Evolutionary conservation across 768 basidiomycete genomes (phyloP), one percentile per base, ranked within the genome.

Genomic region (Russula griseocarnosa): DNA sequence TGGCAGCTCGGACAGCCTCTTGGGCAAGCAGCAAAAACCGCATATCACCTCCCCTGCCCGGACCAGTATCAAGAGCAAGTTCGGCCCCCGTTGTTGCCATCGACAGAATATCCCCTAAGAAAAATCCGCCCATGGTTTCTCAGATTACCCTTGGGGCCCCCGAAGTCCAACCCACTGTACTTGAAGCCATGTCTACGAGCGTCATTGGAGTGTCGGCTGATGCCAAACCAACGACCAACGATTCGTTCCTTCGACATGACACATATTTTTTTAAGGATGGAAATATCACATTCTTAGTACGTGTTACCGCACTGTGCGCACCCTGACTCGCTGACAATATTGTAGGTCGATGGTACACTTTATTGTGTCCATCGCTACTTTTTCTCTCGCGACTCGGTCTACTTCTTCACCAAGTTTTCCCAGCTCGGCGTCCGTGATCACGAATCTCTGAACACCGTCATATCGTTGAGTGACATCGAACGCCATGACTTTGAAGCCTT

Each of bases 341-440:
- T 6, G n/a, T n/a, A 69, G 62, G 55, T 69, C 7, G 66, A 60
- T 13, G 66, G 32, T 2, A 63, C 34, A 5, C 55, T 67, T 6
- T 68, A 63, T 14, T 57, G 59, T 26, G 59, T 68, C 16, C 67
- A 68, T 24, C 49, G 50, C 10, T 68, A 68, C 51, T 67, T 68
- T 50, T 60, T 68, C 46, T 36, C 46, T n/a, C 67, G 67, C 9
- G 67, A 68, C 42, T 68, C 67, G 1, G 22, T 16, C 32, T 60
- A 66, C 22, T 68, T 68, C 50, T 56, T 38, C 34, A 34, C 53
- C 13, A 66, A 44, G 53, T 59, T 66, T 58, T 5, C 28, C 24
- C 22, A 22, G 30, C 56, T 67, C 13, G 59, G 44, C 8, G 28
- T 60, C 38, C 51, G 44, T 7, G 50, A 66, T 49, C 55, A 61